A percentile compares a stretch with the other conserved stretches of the same genome.
Evolutionary conservation across 2,329 filamentous ascomycete genomes (phyloP).

Genomic region (Gliomastix tumulicola): DNA sequence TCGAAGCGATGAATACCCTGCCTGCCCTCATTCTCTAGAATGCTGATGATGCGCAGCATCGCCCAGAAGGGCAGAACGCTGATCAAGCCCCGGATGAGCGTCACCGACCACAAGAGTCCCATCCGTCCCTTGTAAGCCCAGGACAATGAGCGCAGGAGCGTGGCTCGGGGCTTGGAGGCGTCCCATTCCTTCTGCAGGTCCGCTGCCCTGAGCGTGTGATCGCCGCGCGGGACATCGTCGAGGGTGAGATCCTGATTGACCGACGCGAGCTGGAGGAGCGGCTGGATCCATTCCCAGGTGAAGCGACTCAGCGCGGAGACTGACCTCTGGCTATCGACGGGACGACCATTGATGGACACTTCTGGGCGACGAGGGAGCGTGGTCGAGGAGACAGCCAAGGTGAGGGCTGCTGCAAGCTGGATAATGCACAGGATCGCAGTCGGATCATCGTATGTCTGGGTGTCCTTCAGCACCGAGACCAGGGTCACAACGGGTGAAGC

Average conservation of each 20-base stretch:
- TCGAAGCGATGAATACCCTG: conserved; percentile 38
- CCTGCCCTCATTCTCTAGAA: conserved; percentile 48
- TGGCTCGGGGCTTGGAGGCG: conserved; percentile 31
- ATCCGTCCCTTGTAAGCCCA: conserved; percentile 50
- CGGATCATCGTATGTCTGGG: conserved; percentile 24
- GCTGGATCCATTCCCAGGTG: conserved; percentile 58
- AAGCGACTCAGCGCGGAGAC: conserved; percentile 53
- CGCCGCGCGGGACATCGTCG: conserved; percentile 54
- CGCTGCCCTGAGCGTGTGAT: conserved; percentile 44
- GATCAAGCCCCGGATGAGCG: conserved; percentile 45
- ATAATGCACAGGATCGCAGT: conserved; percentile 35
- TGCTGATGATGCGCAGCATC: conserved; percentile 56
- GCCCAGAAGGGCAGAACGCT: conserved; percentile 66
- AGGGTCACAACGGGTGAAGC: conserved; percentile 37
- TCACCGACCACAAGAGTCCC: conserved; percentile 50
- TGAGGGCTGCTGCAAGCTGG: conserved; percentile 35
- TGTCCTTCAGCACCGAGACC: conserved; percentile 22
- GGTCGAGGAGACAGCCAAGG: conserved; percentile 40
- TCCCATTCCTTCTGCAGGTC: conserved; percentile 45
- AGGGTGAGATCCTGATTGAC: conserved; percentile 54
- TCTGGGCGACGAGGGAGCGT: conserved; percentile 61
- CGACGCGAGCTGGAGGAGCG: conserved; percentile 45
- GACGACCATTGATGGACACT: conserved; percentile 51
- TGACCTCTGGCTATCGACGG: conserved; percentile 59
- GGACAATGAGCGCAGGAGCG: conserved; percentile 55